Conservation (phyloP, 257 asterid genomes). For the Handroanthus guayacan region DNA sequence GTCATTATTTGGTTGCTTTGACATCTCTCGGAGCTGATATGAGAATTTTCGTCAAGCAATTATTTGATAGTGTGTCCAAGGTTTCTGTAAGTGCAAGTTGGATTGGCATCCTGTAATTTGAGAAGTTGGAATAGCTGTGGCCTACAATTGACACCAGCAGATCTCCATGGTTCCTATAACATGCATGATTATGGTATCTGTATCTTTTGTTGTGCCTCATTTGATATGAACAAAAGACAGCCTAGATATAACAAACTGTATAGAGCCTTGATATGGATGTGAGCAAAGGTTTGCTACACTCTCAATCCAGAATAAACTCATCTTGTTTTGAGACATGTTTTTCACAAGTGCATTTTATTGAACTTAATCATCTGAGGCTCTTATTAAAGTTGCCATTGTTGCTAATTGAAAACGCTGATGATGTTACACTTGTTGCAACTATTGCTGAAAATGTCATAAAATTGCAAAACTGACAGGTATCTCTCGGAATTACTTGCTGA, state of each 20-base stretch:
- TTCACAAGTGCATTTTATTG: neutral
- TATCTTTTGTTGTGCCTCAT: neutral
- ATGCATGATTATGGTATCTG: constrained; percentile 8
- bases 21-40: neutral
- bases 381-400: neutral
- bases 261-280: neutral
- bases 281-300: neutral
- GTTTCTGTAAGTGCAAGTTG: neutral
- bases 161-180: neutral
- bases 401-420: constrained; percentile 1
- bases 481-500: constrained; percentile 62
- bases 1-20: neutral
- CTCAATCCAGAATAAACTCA: neutral
- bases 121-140: neutral
- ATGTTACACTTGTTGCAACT: neutral
- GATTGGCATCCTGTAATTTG: neutral
- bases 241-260: neutral
- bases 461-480: constrained; percentile 40
- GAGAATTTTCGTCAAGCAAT: neutral
- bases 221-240: neutral
- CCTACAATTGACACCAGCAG: neutral
- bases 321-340: neutral
- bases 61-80: neutral
- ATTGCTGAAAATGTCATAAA: constrained; percentile 13
- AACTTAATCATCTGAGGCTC: neutral